Evolutionary conservation across 2,329 filamentous ascomycete species (phyloP).

Genomic region (Cercospora sojina): DNA sequence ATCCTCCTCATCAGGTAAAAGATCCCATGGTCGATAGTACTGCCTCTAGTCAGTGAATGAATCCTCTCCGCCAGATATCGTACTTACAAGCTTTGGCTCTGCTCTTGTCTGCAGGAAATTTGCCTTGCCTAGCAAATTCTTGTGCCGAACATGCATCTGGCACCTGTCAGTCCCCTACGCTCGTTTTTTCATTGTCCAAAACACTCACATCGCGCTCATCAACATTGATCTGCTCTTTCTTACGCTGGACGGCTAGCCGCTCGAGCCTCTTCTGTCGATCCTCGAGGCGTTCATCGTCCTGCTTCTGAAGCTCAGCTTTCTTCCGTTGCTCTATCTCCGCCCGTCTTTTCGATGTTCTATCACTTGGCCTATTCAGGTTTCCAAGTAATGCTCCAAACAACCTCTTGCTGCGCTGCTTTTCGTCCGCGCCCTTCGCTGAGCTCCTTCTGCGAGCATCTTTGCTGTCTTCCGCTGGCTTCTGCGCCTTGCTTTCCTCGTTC

Average conservation of each 20-base stretch:
- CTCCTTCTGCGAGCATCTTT: conserved; percentile 27
- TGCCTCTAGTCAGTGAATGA: conserved; percentile 41
- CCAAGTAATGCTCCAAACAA: conserved; percentile 67
- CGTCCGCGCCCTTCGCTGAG: conserved; percentile 51
- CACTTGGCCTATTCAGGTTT: conserved; percentile 47
- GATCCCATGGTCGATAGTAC: conserved; percentile 85
- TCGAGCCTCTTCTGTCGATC: conserved; percentile 65
- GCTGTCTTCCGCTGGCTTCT: conserved; percentile 15
- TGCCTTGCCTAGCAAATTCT: conserved; percentile 68
- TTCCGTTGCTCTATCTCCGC: conserved; percentile 78
- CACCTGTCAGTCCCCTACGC: conserved; percentile 48
- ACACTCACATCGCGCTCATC: conserved; percentile 69
- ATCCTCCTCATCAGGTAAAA: conserved; percentile 66
- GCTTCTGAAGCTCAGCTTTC: conserved; percentile 64
- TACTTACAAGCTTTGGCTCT: conserved; percentile 70
- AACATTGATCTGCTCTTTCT: conserved; percentile 69
- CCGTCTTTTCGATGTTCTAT: conserved; percentile 69
- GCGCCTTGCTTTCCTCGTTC: not conserved
- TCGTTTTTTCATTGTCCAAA: not conserved
- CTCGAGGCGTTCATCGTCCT: conserved; percentile 69
- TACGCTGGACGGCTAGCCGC: conserved; percentile 51
- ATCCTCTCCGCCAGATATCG: not conserved
- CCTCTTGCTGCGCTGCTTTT: conserved; percentile 79
- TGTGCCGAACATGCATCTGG: conserved; percentile 69
- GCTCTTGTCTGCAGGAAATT: conserved; percentile 70